Conservation (phyloP, 192 early-diverging fungal species). For the Coemansia sp. region DNA sequence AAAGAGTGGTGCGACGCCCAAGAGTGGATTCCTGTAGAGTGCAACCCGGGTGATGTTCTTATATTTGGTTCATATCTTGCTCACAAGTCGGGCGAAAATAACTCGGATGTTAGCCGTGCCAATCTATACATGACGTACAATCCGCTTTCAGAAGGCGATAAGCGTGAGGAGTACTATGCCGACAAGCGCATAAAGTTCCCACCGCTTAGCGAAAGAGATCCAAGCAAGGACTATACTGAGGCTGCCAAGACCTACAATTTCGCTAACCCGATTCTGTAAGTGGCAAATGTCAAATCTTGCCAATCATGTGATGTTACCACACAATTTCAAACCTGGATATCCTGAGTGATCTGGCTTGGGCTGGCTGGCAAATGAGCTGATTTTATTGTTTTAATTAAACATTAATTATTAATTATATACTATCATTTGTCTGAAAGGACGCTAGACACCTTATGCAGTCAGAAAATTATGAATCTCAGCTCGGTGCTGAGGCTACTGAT, state of each 20-base stretch:
- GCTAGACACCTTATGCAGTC: background rate
- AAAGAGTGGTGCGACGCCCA: conserved; percentile 52
- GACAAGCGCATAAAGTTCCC: conserved; percentile 60
- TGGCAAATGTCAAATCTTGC: background rate
- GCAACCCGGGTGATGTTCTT: conserved; percentile 57
- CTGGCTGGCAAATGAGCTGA: no score
- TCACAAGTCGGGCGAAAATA: conserved; percentile 56
- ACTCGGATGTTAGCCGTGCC: conserved; percentile 49
- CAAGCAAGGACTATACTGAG: conserved; percentile 55
- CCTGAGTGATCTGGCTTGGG: no score
- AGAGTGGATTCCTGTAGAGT: conserved; percentile 58
- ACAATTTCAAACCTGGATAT: background rate
- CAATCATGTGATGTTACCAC: background rate
- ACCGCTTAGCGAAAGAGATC: conserved; percentile 55
- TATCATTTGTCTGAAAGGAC: no score
- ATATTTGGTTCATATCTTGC: conserved; percentile 66
- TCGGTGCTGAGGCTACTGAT: conserved; percentile 34
- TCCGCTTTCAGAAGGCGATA: conserved; percentile 55
- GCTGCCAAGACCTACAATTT: conserved; percentile 60
- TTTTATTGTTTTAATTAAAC: no score
- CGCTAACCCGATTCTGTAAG: conserved; percentile 57
- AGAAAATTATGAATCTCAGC: background rate
- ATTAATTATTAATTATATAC: no score
- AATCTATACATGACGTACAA: conserved; percentile 65
- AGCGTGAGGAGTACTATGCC: conserved; percentile 57